These are phyloP conservation scores for Anthracocystis walkeri DNA, from an alignment of 1,284 basidiomycete species.

Conservation along the genomic window DNA sequence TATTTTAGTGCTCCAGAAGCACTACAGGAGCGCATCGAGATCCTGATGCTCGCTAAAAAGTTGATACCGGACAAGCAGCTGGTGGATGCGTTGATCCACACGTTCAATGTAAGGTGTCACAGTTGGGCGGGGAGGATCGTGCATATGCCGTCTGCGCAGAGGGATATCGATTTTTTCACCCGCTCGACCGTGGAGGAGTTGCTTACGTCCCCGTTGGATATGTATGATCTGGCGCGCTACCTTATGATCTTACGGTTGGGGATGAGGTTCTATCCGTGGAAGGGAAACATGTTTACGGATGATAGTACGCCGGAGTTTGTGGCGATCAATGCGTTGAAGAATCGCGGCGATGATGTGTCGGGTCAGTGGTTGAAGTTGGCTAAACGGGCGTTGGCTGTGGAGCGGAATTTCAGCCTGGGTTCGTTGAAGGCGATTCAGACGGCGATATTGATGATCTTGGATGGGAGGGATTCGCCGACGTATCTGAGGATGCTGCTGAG, in stretches of 20 bases:
- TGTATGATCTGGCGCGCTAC: constrained; percentile 48
- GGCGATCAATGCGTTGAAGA: constrained; percentile 51
- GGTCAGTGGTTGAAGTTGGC: constrained; percentile 48
- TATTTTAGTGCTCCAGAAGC: constrained; percentile 23
- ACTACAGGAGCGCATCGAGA: constrained; percentile 40
- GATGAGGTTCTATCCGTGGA: constrained; percentile 60
- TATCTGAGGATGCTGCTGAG: constrained; percentile 49
- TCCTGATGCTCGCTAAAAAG: constrained; percentile 31
- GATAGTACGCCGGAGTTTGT: constrained; percentile 39
- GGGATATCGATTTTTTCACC: constrained; percentile 47
- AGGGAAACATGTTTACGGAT: constrained; percentile 28
- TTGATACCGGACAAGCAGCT: constrained; percentile 27
- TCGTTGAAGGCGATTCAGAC: constrained; percentile 54
- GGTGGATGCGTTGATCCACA: constrained; percentile 27
- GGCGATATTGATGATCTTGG: constrained; percentile 54
- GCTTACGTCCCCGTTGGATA: constrained; percentile 35
- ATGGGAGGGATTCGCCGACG: constrained; percentile 43
- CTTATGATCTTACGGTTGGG: constrained; percentile 58
- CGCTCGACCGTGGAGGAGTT: constrained; percentile 38
- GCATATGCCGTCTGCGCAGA: constrained; percentile 39
- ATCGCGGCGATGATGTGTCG: constrained; percentile 44
- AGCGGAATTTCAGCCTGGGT: constrained; percentile 38
- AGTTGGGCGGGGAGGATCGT: constrained; percentile 53
- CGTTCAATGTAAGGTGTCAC: constrained; percentile 44
- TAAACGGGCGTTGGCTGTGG: constrained; percentile 42